phyloP scores from a whole-genome alignment of 2,329 filamentous ascomycete genomes.

The Alternaria infectoria region DNA sequence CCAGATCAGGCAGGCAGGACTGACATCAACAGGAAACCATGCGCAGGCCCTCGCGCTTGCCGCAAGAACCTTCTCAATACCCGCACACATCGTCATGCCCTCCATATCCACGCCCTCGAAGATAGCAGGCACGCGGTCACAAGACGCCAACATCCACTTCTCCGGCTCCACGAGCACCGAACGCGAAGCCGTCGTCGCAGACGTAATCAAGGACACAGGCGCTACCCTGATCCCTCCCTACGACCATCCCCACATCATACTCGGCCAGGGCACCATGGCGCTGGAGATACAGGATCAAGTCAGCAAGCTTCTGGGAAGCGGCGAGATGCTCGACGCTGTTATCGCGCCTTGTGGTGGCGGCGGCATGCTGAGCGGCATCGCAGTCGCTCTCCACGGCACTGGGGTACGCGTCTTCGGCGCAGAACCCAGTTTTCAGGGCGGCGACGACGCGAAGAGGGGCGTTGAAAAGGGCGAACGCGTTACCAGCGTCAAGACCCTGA shows the following conservation, averaged over 20 bases:
- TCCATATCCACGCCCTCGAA: constrained; percentile 83
- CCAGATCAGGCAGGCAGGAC: not conserved
- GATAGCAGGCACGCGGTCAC: constrained; percentile 78
- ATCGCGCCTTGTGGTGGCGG: constrained; percentile 88
- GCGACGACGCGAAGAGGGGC: constrained; percentile 79
- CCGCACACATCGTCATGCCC: constrained; percentile 92
- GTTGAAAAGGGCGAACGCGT: constrained; percentile 70
- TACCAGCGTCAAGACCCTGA: constrained; percentile 72
- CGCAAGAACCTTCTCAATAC: constrained; percentile 73
- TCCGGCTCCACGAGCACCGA: constrained; percentile 80
- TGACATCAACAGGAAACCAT: constrained; percentile 74
- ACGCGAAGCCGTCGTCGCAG: constrained; percentile 76
- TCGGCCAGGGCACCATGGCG: constrained; percentile 90
- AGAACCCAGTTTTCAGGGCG: constrained; percentile 82
- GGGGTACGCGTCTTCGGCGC: constrained; percentile 81
- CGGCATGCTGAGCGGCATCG: constrained; percentile 83
- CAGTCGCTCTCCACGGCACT: constrained; percentile 75
- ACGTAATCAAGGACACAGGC: constrained; percentile 73
- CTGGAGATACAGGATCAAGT: constrained; percentile 83
- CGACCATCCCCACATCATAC: constrained; percentile 88
- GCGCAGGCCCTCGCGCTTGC: constrained; percentile 91
- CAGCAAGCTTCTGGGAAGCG: constrained; percentile 54
- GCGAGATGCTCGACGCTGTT: constrained; percentile 57
- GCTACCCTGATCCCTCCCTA: constrained; percentile 87
- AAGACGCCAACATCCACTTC: constrained; percentile 81